Evolutionary conservation across 805 yeast genomes (phyloP).

Genomic region (Yarrowia sp.): DNA sequence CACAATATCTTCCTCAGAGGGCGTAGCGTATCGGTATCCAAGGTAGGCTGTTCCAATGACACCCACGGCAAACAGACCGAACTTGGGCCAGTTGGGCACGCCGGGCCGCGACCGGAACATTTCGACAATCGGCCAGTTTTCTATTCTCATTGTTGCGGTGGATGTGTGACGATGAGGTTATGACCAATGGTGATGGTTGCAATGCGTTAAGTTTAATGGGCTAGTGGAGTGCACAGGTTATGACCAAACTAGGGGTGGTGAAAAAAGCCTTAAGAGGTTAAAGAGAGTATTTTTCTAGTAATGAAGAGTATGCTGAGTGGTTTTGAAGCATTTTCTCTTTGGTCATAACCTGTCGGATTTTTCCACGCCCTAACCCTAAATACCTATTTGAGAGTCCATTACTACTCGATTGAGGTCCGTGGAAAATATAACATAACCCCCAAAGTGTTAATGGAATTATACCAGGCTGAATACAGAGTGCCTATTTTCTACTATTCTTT

Average conservation of each 20-base stretch:
- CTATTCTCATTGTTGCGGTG: slow-evolving; percentile 6
- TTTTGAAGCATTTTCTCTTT: no score
- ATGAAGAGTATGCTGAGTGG: no score
- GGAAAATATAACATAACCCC: no score
- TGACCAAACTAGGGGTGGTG: neutral
- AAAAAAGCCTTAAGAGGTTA: neutral
- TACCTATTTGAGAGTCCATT: no score
- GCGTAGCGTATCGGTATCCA: slow-evolving; percentile 28
- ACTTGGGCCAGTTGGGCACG: slow-evolving; percentile 39
- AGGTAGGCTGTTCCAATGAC: slow-evolving; percentile 23
- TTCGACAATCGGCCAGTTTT: slow-evolving; percentile 33
- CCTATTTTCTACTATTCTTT: neutral
- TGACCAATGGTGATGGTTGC: slow-evolving; percentile 29
- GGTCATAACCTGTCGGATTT: neutral
- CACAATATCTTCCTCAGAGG: slow-evolving; percentile 37
- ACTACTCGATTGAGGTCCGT: no score
- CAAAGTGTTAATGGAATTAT: no score
- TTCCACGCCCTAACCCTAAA: neutral
- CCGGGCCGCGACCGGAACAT: slow-evolving; percentile 39
- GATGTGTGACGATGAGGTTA: slow-evolving; percentile 13
- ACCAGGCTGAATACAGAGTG: no score
- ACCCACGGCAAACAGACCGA: slow-evolving; percentile 34
- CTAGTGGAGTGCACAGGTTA: neutral
- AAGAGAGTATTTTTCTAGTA: neutral
- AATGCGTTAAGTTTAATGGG: neutral